A percentile compares a stretch with the other conserved stretches of the same genome.
phyloP scores from a whole-genome alignment of 2,329 filamentous ascomycete genomes.

The Boeremia lycopersici region DNA sequence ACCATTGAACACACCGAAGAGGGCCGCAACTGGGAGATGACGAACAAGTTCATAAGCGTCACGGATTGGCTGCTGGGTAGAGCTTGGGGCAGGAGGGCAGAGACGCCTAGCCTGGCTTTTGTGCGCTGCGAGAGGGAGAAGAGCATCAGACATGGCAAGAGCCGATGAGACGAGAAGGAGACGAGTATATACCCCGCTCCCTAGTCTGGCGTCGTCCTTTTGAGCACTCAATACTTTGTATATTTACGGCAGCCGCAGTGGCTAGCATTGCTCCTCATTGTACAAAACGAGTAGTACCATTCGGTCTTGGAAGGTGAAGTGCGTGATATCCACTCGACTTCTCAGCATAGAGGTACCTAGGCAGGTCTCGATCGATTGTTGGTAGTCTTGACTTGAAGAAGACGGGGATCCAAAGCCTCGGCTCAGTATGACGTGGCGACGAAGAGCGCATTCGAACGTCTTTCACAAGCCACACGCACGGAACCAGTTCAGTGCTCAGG shows the following conservation, averaged over 20 bases:
- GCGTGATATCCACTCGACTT: no score
- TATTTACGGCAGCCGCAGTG: not conserved
- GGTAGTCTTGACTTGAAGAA: no score
- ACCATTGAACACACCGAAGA: slow-evolving; percentile 94
- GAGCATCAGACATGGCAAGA: slow-evolving; percentile 1
- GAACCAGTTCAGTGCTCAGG: not conserved
- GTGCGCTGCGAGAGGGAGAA: slow-evolving; percentile 25
- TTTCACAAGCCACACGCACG: not conserved
- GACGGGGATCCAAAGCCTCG: not conserved
- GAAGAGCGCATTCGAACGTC: not conserved
- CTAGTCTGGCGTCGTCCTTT: not conserved
- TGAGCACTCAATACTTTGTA: not conserved
- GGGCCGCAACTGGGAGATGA: slow-evolving; percentile 80
- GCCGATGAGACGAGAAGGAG: not conserved
- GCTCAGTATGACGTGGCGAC: not conserved
- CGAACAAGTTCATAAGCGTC: slow-evolving; percentile 83
- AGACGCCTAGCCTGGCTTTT: slow-evolving; percentile 53
- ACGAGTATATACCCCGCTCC: not conserved
- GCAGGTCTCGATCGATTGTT: no score
- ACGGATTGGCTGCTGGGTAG: slow-evolving; percentile 94
- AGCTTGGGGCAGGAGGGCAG: slow-evolving; percentile 61
- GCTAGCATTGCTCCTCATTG: not conserved
- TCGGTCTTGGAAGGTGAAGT: no score
- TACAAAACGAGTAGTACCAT: not conserved
- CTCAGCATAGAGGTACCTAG: no score